Conservation (phyloP, 306 rosid species). For the Trifolium dubium region DNA sequence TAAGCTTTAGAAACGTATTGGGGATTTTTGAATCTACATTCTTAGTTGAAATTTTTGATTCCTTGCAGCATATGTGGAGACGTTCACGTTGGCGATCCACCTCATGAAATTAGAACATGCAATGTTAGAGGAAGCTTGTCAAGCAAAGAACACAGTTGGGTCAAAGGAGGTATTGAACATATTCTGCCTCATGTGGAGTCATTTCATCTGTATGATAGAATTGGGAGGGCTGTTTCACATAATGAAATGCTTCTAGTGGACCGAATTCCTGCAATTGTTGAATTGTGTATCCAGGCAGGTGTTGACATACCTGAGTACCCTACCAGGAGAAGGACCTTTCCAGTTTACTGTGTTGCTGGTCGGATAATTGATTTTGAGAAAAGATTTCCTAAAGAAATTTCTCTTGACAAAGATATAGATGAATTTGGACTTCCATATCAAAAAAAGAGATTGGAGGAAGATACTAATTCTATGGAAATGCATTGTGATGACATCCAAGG, state of each 20-base stretch:
- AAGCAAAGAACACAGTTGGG: conserved; percentile 72
- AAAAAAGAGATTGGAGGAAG: conserved; percentile 38
- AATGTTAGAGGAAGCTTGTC: conserved; percentile 62
- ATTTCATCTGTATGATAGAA: conserved; percentile 69
- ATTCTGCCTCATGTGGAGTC: conserved; percentile 64
- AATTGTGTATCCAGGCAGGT: conserved; percentile 76
- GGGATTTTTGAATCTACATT: not conserved
- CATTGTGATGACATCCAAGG: conserved; percentile 59
- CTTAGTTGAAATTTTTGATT: conserved; percentile 32
- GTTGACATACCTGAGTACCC: conserved; percentile 64
- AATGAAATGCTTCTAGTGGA: conserved; percentile 69
- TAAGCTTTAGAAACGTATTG: not conserved
- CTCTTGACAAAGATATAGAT: conserved; percentile 53
- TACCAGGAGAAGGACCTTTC: conserved; percentile 70
- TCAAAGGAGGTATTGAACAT: conserved; percentile 61
- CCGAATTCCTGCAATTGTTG: conserved; percentile 70
- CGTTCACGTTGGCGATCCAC: conserved; percentile 72
- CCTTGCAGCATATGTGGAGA: conserved; percentile 64
- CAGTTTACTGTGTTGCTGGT: conserved; percentile 67
- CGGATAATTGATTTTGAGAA: conserved; percentile 71
- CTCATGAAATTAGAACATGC: conserved; percentile 74
- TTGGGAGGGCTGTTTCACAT: conserved; percentile 76
- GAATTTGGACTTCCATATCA: conserved; percentile 57
- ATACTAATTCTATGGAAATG: conserved; percentile 36
- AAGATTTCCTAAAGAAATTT: conserved; percentile 57